Percentiles rank a stretch among this genome's conserved stretches.
phyloP scores from a whole-genome alignment of 352 stramenopile species.

The Sclerospora graminicola region DNA sequence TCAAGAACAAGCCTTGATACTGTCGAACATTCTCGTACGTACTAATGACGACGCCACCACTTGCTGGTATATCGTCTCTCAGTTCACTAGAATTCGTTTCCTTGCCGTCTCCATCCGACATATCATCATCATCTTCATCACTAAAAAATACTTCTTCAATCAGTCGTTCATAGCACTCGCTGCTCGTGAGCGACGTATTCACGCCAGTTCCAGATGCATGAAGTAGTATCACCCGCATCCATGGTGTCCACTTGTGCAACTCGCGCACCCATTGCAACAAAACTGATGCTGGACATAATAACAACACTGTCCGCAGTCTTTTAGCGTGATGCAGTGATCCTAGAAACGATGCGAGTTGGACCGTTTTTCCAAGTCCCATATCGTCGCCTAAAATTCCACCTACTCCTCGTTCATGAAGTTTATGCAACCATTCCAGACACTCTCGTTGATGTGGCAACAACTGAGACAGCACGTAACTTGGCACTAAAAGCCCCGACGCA shows the following conservation, averaged over 20 bases:
- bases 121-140: slow-evolving; percentile 18
- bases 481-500: slow-evolving; percentile 55
- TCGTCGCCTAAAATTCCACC: slow-evolving; percentile 96
- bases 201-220: slow-evolving; percentile 76
- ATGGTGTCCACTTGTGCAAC: slow-evolving; percentile 88
- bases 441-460: slow-evolving; percentile 92
- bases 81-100: slow-evolving; percentile 1
- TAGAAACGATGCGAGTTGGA: slow-evolving; percentile 86
- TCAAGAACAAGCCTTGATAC: slow-evolving; percentile 85
- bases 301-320: slow-evolving; percentile 65
- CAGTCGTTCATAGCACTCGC: slow-evolving; percentile 37
- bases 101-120: slow-evolving; percentile 9
- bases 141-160: slow-evolving; percentile 62
- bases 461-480: slow-evolving; percentile 57
- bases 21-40: slow-evolving; percentile 95
- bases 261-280: slow-evolving; percentile 90
- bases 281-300: slow-evolving; percentile 94
- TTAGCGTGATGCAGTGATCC: slow-evolving; percentile 50
- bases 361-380: slow-evolving; percentile 96
- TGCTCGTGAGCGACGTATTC: slow-evolving; percentile 18
- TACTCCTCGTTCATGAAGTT: slow-evolving; percentile 91
- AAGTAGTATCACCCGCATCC: slow-evolving; percentile 82
- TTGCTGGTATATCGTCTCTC: slow-evolving; percentile 3
- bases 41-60: slow-evolving; percentile 89
- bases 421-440: slow-evolving; percentile 95